A percentile compares a stretch with the other conserved stretches of the same genome.
Evolutionary conservation across 306 rosid species (phyloP).

Genomic region (Casuarina equisetifolia): DNA sequence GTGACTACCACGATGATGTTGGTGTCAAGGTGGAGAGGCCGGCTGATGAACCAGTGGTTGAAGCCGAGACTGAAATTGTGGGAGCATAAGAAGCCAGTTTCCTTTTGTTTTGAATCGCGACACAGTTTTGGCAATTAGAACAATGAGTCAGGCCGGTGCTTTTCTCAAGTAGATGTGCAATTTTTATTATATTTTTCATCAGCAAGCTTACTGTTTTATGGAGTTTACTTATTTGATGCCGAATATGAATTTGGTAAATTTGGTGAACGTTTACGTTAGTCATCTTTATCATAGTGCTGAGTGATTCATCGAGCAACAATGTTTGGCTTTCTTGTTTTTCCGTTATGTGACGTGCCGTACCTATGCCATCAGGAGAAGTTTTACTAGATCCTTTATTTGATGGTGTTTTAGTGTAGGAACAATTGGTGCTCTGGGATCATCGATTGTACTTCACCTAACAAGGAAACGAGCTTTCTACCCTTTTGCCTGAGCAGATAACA

Average conservation of each 20-base stretch:
- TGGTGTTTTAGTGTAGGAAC: no score
- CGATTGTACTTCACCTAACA: no score
- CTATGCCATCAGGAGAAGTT: no score
- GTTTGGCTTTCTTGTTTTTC: no score
- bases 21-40: conserved; percentile 86
- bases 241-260: no score
- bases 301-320: neutral
- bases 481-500: no score
- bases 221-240: neutral
- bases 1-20: conserved; percentile 65
- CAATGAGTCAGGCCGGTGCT: neutral
- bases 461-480: no score
- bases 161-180: neutral
- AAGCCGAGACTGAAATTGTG: conserved; percentile 57
- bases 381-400: no score
- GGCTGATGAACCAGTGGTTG: conserved; percentile 56
- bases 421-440: no score
- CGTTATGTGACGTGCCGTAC: no score
- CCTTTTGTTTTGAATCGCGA: neutral
- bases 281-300: neutral
- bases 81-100: conserved; percentile 40
- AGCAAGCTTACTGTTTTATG: neutral
- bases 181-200: neutral
- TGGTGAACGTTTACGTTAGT: no score
- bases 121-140: neutral